Evolutionary conservation across 805 yeast species (phyloP).

Genomic region (Brettanomyces bruxellensis): DNA sequence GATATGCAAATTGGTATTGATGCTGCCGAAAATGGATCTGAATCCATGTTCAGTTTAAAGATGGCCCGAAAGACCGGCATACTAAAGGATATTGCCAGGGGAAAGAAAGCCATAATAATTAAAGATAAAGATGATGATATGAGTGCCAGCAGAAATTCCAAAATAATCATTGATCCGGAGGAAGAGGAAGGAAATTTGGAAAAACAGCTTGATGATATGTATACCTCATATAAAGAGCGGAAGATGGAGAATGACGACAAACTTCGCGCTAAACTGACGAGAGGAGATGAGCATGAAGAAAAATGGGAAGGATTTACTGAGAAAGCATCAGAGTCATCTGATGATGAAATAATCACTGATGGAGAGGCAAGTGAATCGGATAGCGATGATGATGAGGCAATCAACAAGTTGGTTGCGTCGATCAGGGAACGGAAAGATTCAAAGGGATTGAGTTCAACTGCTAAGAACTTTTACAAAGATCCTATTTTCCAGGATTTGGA

Average conservation of each 20-base stretch:
- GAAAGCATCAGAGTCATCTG: constrained; percentile 13
- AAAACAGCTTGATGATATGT: constrained; percentile 76
- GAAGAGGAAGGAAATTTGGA: constrained; percentile 66
- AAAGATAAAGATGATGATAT: constrained; percentile 47
- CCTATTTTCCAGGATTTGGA: constrained; percentile 43
- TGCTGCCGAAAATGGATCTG: constrained; percentile 74
- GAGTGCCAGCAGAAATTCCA: constrained; percentile 8
- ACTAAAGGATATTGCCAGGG: constrained; percentile 61
- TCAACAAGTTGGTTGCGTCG: constrained; percentile 48
- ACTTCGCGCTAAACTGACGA: constrained; percentile 55
- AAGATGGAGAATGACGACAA: constrained; percentile 63
- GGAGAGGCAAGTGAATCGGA: constrained; percentile 39
- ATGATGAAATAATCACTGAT: constrained; percentile 27
- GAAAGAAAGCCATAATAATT: constrained; percentile 61
- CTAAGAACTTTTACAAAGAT: constrained; percentile 37
- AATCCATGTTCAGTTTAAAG: constrained; percentile 72
- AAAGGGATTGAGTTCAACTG: constrained; percentile 34
- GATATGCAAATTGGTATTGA: constrained; percentile 91
- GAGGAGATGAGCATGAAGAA: constrained; percentile 71
- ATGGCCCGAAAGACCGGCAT: constrained; percentile 86
- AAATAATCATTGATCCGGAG: constrained; percentile 35
- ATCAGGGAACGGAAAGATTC: constrained; percentile 34
- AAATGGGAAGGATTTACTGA: constrained; percentile 68
- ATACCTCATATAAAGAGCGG: constrained; percentile 56
- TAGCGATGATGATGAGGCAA: constrained; percentile 67